Evolutionary conservation across 2,329 filamentous ascomycete genomes (phyloP).

Genomic region (Pseudogymnoascus sp.): DNA sequence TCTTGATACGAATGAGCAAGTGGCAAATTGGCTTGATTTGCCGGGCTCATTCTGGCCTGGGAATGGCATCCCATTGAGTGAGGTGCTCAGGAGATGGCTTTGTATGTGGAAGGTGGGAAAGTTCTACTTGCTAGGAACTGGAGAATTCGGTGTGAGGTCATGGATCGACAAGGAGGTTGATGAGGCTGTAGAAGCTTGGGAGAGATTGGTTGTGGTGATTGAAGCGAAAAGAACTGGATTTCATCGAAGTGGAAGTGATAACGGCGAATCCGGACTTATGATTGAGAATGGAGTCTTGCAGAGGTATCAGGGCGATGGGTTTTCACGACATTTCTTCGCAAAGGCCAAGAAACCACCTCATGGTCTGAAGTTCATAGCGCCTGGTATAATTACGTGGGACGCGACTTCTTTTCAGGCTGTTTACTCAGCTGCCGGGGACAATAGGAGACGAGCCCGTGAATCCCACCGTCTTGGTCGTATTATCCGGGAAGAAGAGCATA

Average conservation of each 20-base stretch:
- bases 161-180: background rate
- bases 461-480: background rate
- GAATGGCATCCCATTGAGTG: background rate
- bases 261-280: background rate
- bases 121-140: background rate
- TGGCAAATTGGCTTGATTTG: background rate
- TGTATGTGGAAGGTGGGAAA: background rate
- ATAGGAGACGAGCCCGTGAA: background rate
- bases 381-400: background rate
- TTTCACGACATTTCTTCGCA: background rate
- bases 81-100: background rate
- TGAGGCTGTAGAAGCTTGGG: background rate
- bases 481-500: background rate
- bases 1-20: background rate
- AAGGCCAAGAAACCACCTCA: background rate
- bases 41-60: background rate
- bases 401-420: background rate
- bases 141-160: background rate
- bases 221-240: background rate
- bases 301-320: background rate
- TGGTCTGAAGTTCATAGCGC: background rate
- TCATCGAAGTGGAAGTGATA: background rate
- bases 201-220: background rate
- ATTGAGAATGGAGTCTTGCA: background rate
- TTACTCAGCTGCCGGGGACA: background rate